Percentiles rank a stretch among this genome's conserved stretches.
phyloP scores from a whole-genome alignment of 257 asterid genomes.

The Rhazya stricta region DNA sequence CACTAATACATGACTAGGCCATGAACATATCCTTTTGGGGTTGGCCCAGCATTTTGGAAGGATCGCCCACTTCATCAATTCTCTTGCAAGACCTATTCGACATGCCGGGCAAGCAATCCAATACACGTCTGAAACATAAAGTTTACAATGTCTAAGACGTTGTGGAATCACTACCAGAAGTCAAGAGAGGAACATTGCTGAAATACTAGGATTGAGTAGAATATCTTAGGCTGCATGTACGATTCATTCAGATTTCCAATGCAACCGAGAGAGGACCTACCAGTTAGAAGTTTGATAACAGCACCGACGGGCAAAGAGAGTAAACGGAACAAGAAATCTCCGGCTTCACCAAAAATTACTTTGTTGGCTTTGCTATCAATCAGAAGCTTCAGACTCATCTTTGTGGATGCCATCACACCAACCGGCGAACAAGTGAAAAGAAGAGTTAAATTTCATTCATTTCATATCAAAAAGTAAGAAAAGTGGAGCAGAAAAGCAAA shows the following conservation, averaged over 20 bases:
- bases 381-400: slow-evolving; percentile 13
- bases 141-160: no score
- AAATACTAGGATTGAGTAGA: background rate
- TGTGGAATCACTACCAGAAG: no score
- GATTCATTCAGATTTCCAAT: background rate
- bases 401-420: no score
- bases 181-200: background rate
- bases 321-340: slow-evolving; percentile 15
- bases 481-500: no score
- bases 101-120: no score
- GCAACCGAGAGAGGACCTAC: background rate
- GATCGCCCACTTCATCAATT: background rate
- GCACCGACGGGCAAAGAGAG: no score
- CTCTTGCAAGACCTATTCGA: no score
- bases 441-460: no score
- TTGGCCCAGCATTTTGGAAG: background rate
- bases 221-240: background rate
- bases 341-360: no score
- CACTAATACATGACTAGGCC: background rate
- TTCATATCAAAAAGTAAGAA: no score
- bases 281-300: background rate
- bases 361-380: slow-evolving; percentile 3
- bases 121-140: no score
- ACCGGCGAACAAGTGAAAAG: no score
- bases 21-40: background rate